Evolutionary conservation across 192 early-diverging fungal species (phyloP).

Genomic region (Backusella morwellensis): DNA sequence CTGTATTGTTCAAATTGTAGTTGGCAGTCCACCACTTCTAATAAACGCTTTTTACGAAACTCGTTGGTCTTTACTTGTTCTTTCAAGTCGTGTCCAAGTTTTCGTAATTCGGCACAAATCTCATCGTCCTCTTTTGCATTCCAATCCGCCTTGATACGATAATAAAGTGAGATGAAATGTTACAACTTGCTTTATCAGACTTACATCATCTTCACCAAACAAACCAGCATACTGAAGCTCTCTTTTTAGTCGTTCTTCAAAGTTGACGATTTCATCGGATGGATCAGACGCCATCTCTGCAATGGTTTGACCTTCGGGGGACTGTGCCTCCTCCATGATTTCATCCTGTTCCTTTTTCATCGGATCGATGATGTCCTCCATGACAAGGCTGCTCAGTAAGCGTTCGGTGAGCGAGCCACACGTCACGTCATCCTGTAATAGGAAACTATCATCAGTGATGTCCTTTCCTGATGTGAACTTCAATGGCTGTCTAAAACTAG

Average conservation of each 20-base stretch:
- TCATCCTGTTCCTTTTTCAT: conserved; percentile 27
- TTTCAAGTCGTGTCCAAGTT: conserved; percentile 69
- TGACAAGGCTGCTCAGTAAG: conserved; percentile 63
- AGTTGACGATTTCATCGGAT: conserved; percentile 36
- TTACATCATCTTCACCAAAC: conserved; percentile 74
- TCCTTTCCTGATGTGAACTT: conserved; percentile 29
- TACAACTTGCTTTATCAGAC: background rate
- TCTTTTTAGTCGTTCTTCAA: conserved; percentile 82
- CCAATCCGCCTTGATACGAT: conserved; percentile 58
- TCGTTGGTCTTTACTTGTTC: conserved; percentile 71
- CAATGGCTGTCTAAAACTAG: background rate
- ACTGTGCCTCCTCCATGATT: background rate
- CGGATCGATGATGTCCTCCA: conserved; percentile 59
- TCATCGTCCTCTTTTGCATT: conserved; percentile 76
- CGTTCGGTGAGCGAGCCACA: conserved; percentile 74
- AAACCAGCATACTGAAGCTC: conserved; percentile 89
- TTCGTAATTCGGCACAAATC: conserved; percentile 68
- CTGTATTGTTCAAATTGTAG: conserved; percentile 90
- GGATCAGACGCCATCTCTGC: conserved; percentile 51
- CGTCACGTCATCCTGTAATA: conserved; percentile 22
- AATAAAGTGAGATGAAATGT: background rate
- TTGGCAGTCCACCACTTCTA: conserved; percentile 67
- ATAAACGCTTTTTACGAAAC: conserved; percentile 62
- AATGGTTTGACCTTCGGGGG: conserved; percentile 41
- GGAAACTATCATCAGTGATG: conserved; percentile 30